Evolutionary conservation across 2,329 filamentous ascomycete genomes (phyloP), one percentile per base, ranked within the genome.

Genomic region (Coleophoma crateriformis): DNA sequence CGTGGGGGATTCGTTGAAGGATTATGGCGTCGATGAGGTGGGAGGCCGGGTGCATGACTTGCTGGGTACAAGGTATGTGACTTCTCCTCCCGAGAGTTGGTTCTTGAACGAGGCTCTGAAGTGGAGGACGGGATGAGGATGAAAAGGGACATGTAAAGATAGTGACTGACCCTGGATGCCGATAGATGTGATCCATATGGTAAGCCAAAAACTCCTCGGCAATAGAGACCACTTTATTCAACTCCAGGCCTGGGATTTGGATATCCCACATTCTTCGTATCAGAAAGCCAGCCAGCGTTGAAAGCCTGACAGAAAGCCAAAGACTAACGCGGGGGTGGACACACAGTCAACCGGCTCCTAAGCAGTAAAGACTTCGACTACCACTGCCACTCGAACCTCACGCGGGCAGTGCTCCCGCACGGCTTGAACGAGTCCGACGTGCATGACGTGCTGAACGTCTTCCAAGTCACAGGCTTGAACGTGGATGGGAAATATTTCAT

Each of bases 401-500:
- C 81, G 1, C 79, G 89, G 4, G 86, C 89, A 0, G 79, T 94
- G 2, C 54, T 84, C 1, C 83, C 84, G 0, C 83, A 75, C 53
- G 87, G 87, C 0, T 65, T 94, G 39, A 76, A 73, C 5, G 89
- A 94, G 67, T 72, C 73, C 32, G 88, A 94, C 62, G 81, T 94
- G 1, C 89, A 95, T 61, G 88, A 95, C 64, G 88, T 95, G 0
- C 75, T 95, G 48, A 95, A 95, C 61, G 74, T 95, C 3, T 94
- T 95, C 63, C 89, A 95, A 65, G 87, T 91, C 7, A 94, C 89
- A 0, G 88, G 88, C 0, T 64, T 94, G 43, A 85, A 94, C 59
- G 73, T 78, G 47, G 61, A 84, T 52, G 88, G 87, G 0, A 77
- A 82, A 47, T 92, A 91, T 57, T 91, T 88, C 53, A 95, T 95